Base-by-base conservation (phyloP, 192 early-diverging fungal species). In the Dissophora globulifera region DNA sequence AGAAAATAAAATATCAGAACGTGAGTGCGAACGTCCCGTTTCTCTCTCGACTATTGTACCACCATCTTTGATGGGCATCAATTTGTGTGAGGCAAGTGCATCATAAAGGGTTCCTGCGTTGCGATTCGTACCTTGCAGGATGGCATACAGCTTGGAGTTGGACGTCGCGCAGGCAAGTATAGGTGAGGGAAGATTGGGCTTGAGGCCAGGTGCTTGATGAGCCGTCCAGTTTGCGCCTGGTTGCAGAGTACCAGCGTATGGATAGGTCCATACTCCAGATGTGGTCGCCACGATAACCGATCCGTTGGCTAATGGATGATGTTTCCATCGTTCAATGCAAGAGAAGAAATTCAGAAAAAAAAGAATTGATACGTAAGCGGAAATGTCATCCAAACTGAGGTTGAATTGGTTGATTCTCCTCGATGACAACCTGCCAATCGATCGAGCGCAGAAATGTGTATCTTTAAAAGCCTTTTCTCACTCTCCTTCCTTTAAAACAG, bases 91-190 rank as follows among this genome's bases (percentile, higher is more conserved):
- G 27, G 50, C 23, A 20, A 50, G 49, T 12, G 49, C 45, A 9
- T 19, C 19, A 4, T 49, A 27, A 42, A 60, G 15, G 19, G 30
- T 12, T 53, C 31, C 7, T 20, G 30, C 8, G 17, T 23, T 51
- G 25, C 8, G n/a, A n/a, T n/a, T n/a, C n/a, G 9, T 67, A 67
- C 65, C 65, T 50, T 67, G 17, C 13, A 58, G 25, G 3, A 67
- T 55, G 27, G 56, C 56, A 23, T 51, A 67, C 4, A 67, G 47
- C 11, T 48, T 58, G n/a, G 35, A 48, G 17, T 45, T 55, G n/a
- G 45, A 1, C 10, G 26, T 42, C 1, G 55, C 9, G 43, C 65
- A 67, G 23, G 54, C 48, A 5, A 67, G 38, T 11, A 67, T 52
- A 9, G 65, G 38, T 27, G 55, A 40, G 16, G 65, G 65, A 4